phyloP scores from a whole-genome alignment of 306 rosid species.

The Trichosanthes truncata region DNA sequence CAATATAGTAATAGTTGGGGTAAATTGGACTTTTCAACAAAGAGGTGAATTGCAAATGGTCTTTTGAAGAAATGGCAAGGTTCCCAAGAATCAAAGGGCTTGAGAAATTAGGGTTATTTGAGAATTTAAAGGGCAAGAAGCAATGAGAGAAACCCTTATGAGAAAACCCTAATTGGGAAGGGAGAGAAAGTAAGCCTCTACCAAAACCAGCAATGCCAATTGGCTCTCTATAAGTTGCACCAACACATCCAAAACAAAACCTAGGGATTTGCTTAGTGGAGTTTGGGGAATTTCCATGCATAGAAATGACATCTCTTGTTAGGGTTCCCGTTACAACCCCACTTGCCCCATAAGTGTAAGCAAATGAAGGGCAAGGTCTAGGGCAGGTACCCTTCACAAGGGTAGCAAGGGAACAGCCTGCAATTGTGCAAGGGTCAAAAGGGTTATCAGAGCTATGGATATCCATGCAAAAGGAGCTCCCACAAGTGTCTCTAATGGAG shows the following conservation, averaged over 20 bases:
- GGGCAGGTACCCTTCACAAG: constrained; percentile 30
- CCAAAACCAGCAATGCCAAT: constrained; percentile 53
- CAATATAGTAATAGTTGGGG: constrained; percentile 40
- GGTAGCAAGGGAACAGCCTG: constrained; percentile 31
- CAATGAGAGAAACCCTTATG: constrained; percentile 45
- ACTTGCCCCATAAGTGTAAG: constrained; percentile 40
- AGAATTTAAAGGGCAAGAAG: constrained; percentile 42
- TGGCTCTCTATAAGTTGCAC: constrained; percentile 36
- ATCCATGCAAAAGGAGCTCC: constrained; percentile 27
- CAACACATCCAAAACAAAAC: constrained; percentile 45
- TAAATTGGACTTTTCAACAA: constrained; percentile 35
- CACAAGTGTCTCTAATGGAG: constrained; percentile 32
- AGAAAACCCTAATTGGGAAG: constrained; percentile 38
- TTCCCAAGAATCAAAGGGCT: constrained; percentile 42
- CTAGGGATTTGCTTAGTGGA: constrained; percentile 20
- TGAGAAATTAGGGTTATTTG: constrained; percentile 46
- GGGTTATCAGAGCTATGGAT: constrained; percentile 42
- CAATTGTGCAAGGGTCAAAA: constrained; percentile 36
- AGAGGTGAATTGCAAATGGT: constrained; percentile 32
- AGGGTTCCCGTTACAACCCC: constrained; percentile 30
- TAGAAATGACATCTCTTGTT: constrained; percentile 26
- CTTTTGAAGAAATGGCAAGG: constrained; percentile 26
- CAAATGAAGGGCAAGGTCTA: constrained; percentile 46
- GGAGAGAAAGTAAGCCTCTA: constrained; percentile 36
- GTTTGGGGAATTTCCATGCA: constrained; percentile 22